A percentile compares a stretch with the other conserved stretches of the same genome.
Conservation (phyloP, 2,329 filamentous ascomycete species). For the Juglanconis sp. region DNA sequence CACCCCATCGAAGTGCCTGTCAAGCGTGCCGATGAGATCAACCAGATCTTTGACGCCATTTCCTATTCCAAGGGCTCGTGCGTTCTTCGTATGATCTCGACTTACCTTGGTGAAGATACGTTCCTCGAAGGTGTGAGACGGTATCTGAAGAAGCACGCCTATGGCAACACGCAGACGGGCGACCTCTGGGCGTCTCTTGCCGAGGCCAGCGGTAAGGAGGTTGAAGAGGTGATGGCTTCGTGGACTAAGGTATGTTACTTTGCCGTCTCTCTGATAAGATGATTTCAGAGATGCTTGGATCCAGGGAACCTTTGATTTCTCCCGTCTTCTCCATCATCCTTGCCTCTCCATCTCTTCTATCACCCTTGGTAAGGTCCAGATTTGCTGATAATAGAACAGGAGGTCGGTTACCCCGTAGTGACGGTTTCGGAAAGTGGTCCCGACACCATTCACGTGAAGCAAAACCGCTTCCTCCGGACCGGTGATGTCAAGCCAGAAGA, state of each 20-base stretch:
- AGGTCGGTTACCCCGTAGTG: constrained; percentile 89
- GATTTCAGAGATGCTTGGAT: neutral
- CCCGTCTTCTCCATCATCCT: no score
- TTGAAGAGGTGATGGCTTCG: constrained; percentile 86
- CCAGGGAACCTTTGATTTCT: no score
- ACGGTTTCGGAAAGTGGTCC: constrained; percentile 74
- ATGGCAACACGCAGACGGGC: constrained; percentile 86
- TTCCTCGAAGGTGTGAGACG: constrained; percentile 89
- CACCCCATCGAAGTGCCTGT: constrained; percentile 96
- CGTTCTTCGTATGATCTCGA: constrained; percentile 95
- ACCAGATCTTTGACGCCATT: constrained; percentile 97
- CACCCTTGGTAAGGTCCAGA: neutral
- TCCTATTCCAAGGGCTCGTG: constrained; percentile 97
- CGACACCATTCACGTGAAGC: constrained; percentile 78
- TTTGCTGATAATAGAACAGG: constrained; percentile 30
- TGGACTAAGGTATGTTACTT: constrained; percentile 68
- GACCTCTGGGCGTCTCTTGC: constrained; percentile 88
- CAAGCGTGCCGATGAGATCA: constrained; percentile 92
- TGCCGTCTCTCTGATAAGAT: neutral
- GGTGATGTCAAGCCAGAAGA: constrained; percentile 92
- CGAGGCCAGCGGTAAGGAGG: constrained; percentile 85
- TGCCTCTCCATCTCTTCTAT: no score
- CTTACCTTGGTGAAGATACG: constrained; percentile 84
- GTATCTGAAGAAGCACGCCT: constrained; percentile 96
- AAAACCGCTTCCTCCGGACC: constrained; percentile 91